Evolutionary conservation across 129 eudicot species (phyloP).

Genomic region (Ambrosia artemisiifolia): DNA sequence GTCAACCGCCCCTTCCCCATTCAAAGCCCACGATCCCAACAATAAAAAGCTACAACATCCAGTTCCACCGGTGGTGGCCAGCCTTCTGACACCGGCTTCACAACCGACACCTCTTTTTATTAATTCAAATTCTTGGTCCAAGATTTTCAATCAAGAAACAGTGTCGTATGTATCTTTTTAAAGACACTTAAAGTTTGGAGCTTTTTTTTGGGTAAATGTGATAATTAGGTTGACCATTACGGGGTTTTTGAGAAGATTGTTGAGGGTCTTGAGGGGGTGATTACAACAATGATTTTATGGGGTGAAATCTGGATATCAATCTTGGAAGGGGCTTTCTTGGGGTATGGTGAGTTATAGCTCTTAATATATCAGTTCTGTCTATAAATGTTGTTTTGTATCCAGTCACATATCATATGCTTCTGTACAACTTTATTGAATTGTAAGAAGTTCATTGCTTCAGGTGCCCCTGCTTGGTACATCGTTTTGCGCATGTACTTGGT

Average conservation of each 20-base stretch:
- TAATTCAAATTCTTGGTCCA: too few relatives aligned
- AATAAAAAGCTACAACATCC: too few relatives aligned
- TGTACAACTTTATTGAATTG: not conserved
- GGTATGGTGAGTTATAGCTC: slow-evolving; percentile 74
- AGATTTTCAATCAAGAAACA: too few relatives aligned
- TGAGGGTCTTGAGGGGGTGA: slow-evolving; percentile 5
- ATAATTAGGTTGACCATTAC: too few relatives aligned
- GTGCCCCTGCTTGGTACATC: slow-evolving; percentile 95
- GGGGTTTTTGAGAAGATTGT: too few relatives aligned
- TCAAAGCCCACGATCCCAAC: too few relatives aligned
- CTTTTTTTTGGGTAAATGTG: too few relatives aligned
- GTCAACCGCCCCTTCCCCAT: too few relatives aligned
- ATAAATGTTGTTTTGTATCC: not conserved
- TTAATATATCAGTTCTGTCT: not conserved
- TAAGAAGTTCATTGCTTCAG: slow-evolving; percentile 34
- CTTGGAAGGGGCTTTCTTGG: slow-evolving; percentile 99
- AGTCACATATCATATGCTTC: not conserved
- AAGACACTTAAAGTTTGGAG: too few relatives aligned
- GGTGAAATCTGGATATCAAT: slow-evolving; percentile 69
- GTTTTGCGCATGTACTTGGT: slow-evolving; percentile 98
- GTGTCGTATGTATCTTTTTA: not conserved
- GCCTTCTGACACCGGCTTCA: too few relatives aligned
- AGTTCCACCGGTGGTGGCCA: too few relatives aligned
- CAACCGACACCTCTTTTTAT: too few relatives aligned
- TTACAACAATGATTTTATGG: slow-evolving; percentile 89